Base-by-base conservation (phyloP, 208 protist genomes). In the Acanthamoeba healyi region DNA sequence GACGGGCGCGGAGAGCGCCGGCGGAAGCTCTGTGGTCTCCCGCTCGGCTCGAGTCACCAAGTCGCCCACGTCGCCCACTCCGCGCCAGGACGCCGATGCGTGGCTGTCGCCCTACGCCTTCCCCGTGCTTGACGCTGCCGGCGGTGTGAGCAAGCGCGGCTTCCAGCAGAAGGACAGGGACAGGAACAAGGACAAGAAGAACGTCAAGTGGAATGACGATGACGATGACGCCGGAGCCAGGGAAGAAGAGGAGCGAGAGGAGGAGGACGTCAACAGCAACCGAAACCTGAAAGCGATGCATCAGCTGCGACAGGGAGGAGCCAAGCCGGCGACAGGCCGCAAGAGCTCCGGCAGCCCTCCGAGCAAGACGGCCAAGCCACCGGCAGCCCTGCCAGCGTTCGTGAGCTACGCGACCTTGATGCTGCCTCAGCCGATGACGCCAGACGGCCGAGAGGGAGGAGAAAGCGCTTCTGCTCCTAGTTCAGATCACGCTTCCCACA, bases 81-180 rank as follows among this genome's bases (percentile, higher is more conserved):
- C 4, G 36, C 12, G 12, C 65, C 65, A 17, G 15, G 34, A 40
- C 34, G 65, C 6, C 29, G 17, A 29, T 14, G 29, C n/a, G 26
- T 74, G 65, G 65, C n/a, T 74, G 5, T 74, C 65, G 65, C 65
- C 65, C 65, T 74, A 74, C 36, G 65, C 65, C 65, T 74, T 74
- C 65, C 65, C 65, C 36, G 65, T 74, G 19, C n/a, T 74, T 32
- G 65, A 42, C 32, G 36, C 29, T 26, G 29, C 29, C 32, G 36
- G 36, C 6, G 26, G 29, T 7, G 36, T 44, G 65, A 17, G 26
- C 19, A 32, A 17, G n/a, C 32, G 38, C 65, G 40, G 65, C 65
- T 32, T 9, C 36, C 9, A 32, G 15, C 65, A 6, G 22, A 34
- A 6, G 29, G 65, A 74, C 19, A 42, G 15, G 65, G 6, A 7